Conservation (phyloP, 345 rosid genomes). For the Boechera divaricarpa region DNA sequence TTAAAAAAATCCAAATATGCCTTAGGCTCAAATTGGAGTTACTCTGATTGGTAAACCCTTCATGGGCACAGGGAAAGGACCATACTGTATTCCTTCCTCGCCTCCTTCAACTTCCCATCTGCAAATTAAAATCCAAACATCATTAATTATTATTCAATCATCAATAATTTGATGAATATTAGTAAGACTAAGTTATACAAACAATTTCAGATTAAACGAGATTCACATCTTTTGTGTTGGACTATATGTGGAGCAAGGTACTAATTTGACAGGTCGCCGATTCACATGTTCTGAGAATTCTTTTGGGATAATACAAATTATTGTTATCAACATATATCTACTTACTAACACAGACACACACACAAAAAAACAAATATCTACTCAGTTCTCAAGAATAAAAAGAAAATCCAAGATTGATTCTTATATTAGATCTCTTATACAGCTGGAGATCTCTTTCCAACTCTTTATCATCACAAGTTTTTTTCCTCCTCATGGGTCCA, state of each 20-base stretch:
- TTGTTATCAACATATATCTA: conserved; percentile 19
- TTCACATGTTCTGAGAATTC: conserved; percentile 28
- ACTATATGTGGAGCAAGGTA: conserved; percentile 28
- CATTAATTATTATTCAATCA: background rate
- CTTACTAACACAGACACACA: no score
- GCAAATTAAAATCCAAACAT: conserved; percentile 31
- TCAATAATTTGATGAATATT: background rate
- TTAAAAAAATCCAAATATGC: conserved; percentile 1
- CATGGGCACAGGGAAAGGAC: conserved; percentile 92
- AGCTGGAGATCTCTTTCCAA: conserved; percentile 39
- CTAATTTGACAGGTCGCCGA: conserved; percentile 35
- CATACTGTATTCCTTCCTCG: conserved; percentile 84
- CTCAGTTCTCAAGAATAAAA: conserved; percentile 13
- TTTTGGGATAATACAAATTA: conserved; percentile 3
- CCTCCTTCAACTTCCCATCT: conserved; percentile 85
- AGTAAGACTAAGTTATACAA: background rate
- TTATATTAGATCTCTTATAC: conserved; percentile 10
- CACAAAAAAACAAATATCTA: conserved; percentile 21
- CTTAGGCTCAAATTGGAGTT: conserved; percentile 43
- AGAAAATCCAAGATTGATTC: conserved; percentile 19
- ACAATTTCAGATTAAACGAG: background rate
- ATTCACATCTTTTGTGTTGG: conserved; percentile 36
- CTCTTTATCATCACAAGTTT: conserved; percentile 20
- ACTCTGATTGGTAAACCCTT: conserved; percentile 80
- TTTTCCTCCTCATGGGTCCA: conserved; percentile 20